Evolutionary conservation across 805 yeast species (phyloP), one percentile per base, ranked within the genome.

Genomic region (Pichia kluyveri): DNA sequence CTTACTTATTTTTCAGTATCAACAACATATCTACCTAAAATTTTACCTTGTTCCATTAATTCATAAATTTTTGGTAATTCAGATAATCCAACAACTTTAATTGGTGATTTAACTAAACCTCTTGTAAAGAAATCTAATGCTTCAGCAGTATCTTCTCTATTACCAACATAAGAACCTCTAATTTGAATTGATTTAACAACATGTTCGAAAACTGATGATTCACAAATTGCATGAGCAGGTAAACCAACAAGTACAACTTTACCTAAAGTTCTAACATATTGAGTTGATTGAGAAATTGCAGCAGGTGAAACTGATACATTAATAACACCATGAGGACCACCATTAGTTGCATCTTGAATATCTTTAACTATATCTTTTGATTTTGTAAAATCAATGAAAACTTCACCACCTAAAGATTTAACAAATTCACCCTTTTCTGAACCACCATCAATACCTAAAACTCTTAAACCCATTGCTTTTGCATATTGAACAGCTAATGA

Each of bases 21-120:
- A 56, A 88, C 82, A 52, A 89, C 96, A 66, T 84, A 84, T 71
- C 96, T 80, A 60, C 96, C 96, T 57, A 82, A 79, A 63, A 89
- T 82, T 72, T 83, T 78, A 61, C 95, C 95, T 69, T 80, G 75
- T 69, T 79, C 86, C 96, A 89, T 88, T 67, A 79, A 75, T 56
- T 81, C 76, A 72, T 75, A 88, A 56, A 88, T 83, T 49, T 66
- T 67, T 55, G 83, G 79, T 55, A 86, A 73, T 60, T 80, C 81
- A 49, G 88, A 79, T 59, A 87, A 75, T 48, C 90, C 89, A 47
- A 82, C 89, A 65, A 89, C 63, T 73, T 79, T 80, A 70, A 85
- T 80, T 60, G 68, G 85, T 43, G 86, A 75, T 54, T 74, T 69
- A 58, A 82, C 80, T 56, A 77, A 67, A 43, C 88, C 89, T 67